phyloP scores from a whole-genome alignment of 768 basidiomycete genomes.

The Sistotremastrum niveocremeum region DNA sequence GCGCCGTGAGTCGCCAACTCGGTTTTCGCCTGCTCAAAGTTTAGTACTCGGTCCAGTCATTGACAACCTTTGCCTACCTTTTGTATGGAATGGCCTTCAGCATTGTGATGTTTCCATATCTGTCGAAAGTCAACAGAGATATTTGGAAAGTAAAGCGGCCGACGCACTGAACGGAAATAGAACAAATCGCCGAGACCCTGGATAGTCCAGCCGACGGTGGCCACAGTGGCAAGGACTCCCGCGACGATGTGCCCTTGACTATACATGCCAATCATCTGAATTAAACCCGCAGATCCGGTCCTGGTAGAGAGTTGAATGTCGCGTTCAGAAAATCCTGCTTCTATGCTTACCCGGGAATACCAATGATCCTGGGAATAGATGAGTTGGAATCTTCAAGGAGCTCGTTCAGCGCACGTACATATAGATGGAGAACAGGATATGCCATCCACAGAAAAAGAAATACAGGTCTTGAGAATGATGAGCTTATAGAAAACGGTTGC shows the following conservation, averaged over 20 bases:
- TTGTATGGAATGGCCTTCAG: slow-evolving; percentile 79
- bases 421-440: slow-evolving; percentile 85
- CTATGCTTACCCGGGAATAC: slow-evolving; percentile 60
- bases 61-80: slow-evolving; percentile 37
- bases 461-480: slow-evolving; percentile 56
- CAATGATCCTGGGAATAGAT: slow-evolving; percentile 58
- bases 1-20: slow-evolving; percentile 78
- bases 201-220: slow-evolving; percentile 77
- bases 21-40: slow-evolving; percentile 49
- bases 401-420: slow-evolving; percentile 40
- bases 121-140: slow-evolving; percentile 14
- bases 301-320: slow-evolving; percentile 21
- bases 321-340: slow-evolving; percentile 16
- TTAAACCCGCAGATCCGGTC: slow-evolving; percentile 90
- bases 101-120: slow-evolving; percentile 69
- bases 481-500: slow-evolving; percentile 12
- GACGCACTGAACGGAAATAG: slow-evolving; percentile 62
- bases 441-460: slow-evolving; percentile 94
- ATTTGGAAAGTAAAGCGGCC: slow-evolving; percentile 4
- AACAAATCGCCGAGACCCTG: slow-evolving; percentile 74
- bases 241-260: slow-evolving; percentile 57
- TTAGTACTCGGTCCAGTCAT: slow-evolving; percentile 3
- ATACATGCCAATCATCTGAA: slow-evolving; percentile 82
- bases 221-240: slow-evolving; percentile 65
- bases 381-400: slow-evolving; percentile 13